Conservation (phyloP, 1,284 basidiomycete species). For the Exsudoporus floridanus region DNA sequence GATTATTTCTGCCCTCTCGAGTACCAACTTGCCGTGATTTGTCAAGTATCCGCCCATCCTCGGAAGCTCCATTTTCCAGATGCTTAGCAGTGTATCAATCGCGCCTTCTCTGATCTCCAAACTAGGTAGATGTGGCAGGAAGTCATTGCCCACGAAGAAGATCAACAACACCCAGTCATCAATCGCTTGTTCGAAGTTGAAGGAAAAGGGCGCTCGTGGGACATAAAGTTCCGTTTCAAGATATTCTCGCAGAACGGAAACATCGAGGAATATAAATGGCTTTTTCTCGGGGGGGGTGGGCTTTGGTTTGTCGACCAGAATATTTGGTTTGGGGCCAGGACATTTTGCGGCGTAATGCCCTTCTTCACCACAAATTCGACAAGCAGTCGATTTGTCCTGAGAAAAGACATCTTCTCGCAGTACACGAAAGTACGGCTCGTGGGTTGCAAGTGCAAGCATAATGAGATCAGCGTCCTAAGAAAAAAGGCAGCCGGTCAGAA, state of each 20-base stretch:
- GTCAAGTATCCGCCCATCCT: slow-evolving; percentile 97
- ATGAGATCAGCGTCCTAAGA: slow-evolving; percentile 97
- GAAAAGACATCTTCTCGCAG: slow-evolving; percentile 97
- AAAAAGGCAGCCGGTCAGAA: slow-evolving; percentile 8
- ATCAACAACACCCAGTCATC: slow-evolving; percentile 99
- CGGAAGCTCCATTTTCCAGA: slow-evolving; percentile 92
- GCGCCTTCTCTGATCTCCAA: slow-evolving; percentile 99
- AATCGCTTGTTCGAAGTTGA: slow-evolving; percentile 94
- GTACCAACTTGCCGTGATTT: slow-evolving; percentile 88
- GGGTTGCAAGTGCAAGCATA: slow-evolving; percentile 97
- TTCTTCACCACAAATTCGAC: slow-evolving; percentile 90
- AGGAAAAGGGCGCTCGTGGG: slow-evolving; percentile 77
- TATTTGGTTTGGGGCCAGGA: slow-evolving; percentile 70
- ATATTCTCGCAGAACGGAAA: slow-evolving; percentile 94
- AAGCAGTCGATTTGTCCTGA: slow-evolving; percentile 77
- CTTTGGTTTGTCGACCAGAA: slow-evolving; percentile 64
- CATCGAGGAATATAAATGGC: slow-evolving; percentile 99
- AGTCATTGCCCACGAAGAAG: slow-evolving; percentile 99
- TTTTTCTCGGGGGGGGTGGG: slow-evolving; percentile 77
- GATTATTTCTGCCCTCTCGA: slow-evolving; percentile 88
- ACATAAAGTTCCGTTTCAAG: slow-evolving; percentile 93
- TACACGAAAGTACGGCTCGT: slow-evolving; percentile 97
- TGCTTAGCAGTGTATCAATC: slow-evolving; percentile 93
- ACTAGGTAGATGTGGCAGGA: slow-evolving; percentile 95
- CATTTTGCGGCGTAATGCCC: slow-evolving; percentile 96